Percentiles rank a stretch among this genome's conserved stretches.
phyloP scores from a whole-genome alignment of 164 flowering plant genomes.

The Vitis rotundifolia region DNA sequence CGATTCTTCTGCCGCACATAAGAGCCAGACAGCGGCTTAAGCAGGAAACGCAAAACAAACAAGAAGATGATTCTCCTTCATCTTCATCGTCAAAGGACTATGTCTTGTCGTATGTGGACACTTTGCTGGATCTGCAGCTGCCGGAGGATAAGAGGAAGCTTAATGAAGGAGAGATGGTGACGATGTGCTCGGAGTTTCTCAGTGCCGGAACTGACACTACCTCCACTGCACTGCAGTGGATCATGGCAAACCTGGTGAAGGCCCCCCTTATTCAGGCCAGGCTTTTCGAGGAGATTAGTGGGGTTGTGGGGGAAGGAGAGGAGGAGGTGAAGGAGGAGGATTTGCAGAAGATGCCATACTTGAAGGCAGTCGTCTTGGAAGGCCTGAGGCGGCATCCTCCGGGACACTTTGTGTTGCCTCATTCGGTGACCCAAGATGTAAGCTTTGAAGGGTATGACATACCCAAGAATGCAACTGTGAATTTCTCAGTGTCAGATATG shows the following conservation, averaged over 20 bases:
- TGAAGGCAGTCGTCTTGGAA: no score
- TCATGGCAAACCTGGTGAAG: constrained; percentile 34
- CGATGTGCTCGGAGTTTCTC: constrained; percentile 36
- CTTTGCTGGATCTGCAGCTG: constrained; percentile 22
- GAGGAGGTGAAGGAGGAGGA: no score
- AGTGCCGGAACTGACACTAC: constrained; percentile 41
- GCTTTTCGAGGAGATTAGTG: no score
- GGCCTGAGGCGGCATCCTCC: no score
- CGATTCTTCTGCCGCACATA: constrained; percentile 21
- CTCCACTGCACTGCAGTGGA: constrained; percentile 32
- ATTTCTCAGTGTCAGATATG: constrained; percentile 27
- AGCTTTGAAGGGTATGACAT: constrained; percentile 11
- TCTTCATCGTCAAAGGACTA: no score
- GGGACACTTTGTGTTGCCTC: no score
- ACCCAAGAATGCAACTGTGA: constrained; percentile 18
- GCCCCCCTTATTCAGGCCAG: constrained; percentile 17
- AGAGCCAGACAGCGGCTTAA: constrained; percentile 8
- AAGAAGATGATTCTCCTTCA: no score
- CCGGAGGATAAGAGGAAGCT: constrained; percentile 37
- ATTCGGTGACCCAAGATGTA: constrained; percentile 12
- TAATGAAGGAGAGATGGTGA: constrained; percentile 31
- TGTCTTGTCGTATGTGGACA: constrained; percentile 26
- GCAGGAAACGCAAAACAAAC: not conserved
- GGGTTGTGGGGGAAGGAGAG: no score
- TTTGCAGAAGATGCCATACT: no score